These are phyloP conservation scores for Vitis cinerea DNA, from an alignment of 164 flowering plant species.

Conservation along the genomic window DNA sequence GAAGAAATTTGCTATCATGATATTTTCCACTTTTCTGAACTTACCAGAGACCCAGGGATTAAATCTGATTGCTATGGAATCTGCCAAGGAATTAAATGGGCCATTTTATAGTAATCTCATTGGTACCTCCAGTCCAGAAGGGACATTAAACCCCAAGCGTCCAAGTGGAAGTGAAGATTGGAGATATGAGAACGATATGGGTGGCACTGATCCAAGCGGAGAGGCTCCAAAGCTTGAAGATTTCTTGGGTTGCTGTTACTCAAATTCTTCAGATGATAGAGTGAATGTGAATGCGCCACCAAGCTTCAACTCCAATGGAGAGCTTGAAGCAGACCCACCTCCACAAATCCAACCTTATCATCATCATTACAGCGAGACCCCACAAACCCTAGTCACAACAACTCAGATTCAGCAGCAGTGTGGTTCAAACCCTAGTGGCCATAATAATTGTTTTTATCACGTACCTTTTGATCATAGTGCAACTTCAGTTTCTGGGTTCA, in stretches of 20 bases:
- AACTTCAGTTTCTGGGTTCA: constrained; percentile 53
- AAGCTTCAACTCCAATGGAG: constrained; percentile 15
- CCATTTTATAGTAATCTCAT: no score
- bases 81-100: no score
- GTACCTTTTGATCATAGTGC: constrained; percentile 26
- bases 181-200: constrained; percentile 43
- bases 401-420: constrained; percentile 12
- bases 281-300: constrained; percentile 51
- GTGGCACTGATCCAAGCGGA: constrained; percentile 23
- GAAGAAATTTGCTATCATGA: no score
- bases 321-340: constrained; percentile 15
- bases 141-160: no score
- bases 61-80: no score
- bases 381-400: constrained; percentile 20
- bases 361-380: constrained; percentile 4
- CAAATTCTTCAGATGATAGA: constrained; percentile 34
- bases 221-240: constrained; percentile 77
- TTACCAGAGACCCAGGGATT: no score
- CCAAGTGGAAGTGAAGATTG: no score
- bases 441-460: constrained; percentile 17
- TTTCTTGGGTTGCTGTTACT: constrained; percentile 61
- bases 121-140: no score
- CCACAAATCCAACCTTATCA: constrained; percentile 15
- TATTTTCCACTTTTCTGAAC: no score
- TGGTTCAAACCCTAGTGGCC: constrained; percentile 6